Conservation (phyloP, 2,329 filamentous ascomycete species). For the Pseudovirgaria hyperparasitica region DNA sequence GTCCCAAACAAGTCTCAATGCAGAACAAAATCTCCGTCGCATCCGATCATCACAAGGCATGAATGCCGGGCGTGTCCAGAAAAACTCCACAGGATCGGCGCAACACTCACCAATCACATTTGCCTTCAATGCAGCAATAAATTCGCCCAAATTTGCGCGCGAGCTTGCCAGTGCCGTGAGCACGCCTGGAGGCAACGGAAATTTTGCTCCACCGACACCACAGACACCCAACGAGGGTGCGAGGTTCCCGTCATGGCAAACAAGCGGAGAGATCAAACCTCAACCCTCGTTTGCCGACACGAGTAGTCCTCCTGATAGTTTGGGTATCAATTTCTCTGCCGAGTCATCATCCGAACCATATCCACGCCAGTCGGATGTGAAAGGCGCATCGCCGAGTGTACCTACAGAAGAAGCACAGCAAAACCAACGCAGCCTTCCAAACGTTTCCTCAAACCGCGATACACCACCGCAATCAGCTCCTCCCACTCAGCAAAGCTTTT, state of each 20-base stretch:
- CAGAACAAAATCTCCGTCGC: slow-evolving; percentile 30
- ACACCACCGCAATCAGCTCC: slow-evolving; percentile 39
- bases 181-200: slow-evolving; percentile 22
- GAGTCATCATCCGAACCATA: too few species aligned
- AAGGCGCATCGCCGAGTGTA: slow-evolving; percentile 31
- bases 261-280: slow-evolving; percentile 16
- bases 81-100: slow-evolving; percentile 29
- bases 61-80: slow-evolving; percentile 33
- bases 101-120: slow-evolving; percentile 35
- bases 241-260: slow-evolving; percentile 29
- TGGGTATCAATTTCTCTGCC: slow-evolving; percentile 21
- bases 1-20: slow-evolving; percentile 6
- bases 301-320: slow-evolving; percentile 27
- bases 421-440: slow-evolving; percentile 16
- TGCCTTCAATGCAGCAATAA: slow-evolving; percentile 34
- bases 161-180: slow-evolving; percentile 23
- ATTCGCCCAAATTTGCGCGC: slow-evolving; percentile 31
- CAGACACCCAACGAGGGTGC: slow-evolving; percentile 30
- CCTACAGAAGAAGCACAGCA: slow-evolving; percentile 27
- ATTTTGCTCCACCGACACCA: slow-evolving; percentile 35
- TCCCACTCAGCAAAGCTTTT: slow-evolving; percentile 35
- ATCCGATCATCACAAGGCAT: slow-evolving; percentile 33
- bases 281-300: slow-evolving; percentile 20
- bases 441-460: slow-evolving; percentile 27
- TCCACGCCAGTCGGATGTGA: slow-evolving; percentile 19